Evolutionary conservation across 2,329 filamentous ascomycete species (phyloP).

Genomic region (Aspergillus sp.): DNA sequence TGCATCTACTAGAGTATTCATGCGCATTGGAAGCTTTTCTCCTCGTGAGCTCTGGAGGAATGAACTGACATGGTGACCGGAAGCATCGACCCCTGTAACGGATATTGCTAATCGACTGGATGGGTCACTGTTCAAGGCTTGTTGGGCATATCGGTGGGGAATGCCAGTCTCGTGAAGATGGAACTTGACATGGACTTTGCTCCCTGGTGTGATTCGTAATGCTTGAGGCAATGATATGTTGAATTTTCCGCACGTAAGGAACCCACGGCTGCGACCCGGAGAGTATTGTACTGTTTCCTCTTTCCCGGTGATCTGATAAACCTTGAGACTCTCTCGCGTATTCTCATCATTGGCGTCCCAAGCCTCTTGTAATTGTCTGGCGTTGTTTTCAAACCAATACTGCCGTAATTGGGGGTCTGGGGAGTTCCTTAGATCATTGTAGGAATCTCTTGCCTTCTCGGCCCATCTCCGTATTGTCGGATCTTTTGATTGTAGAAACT

Average conservation of each 20-base stretch:
- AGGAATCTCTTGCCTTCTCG: not conserved
- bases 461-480: not conserved
- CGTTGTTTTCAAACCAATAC: not conserved
- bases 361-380: not conserved
- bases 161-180: not conserved
- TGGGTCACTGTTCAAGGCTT: not conserved
- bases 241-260: not conserved
- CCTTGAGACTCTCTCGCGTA: not conserved
- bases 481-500: not conserved
- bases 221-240: not conserved
- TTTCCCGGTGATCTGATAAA: not conserved
- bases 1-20: not conserved
- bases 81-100: not conserved
- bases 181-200: not conserved
- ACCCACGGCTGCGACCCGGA: not conserved
- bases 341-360: not conserved
- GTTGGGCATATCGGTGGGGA: not conserved
- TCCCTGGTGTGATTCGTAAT: not conserved
- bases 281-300: not conserved
- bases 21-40: not conserved
- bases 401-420: not conserved
- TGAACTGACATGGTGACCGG: not conserved
- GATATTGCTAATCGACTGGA: not conserved
- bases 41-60: not conserved
- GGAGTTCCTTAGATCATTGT: conserved; percentile 1